Percentiles rank a stretch among this genome's conserved stretches.
Conservation (phyloP, 83 land plant species). For the Picea mariana region DNA sequence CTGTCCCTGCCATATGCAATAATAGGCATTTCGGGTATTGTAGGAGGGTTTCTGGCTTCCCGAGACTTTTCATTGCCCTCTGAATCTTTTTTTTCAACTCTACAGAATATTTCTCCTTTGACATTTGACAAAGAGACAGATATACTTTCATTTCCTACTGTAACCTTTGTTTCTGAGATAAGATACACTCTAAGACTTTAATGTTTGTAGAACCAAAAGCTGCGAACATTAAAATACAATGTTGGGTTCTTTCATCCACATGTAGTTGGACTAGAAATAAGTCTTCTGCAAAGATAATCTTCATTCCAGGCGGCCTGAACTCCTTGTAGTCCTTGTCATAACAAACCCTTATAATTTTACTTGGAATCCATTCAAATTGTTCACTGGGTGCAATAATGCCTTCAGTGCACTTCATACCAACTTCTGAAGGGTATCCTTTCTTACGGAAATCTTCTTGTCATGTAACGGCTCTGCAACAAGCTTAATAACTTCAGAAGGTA, state of each 20-base stretch:
- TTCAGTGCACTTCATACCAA: slow-evolving; percentile 45
- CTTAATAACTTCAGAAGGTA: slow-evolving; percentile 36
- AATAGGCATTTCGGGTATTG: too few relatives aligned
- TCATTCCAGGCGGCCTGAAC: slow-evolving; percentile 70
- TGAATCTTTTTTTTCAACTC: too few relatives aligned
- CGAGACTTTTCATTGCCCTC: too few relatives aligned
- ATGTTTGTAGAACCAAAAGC: slow-evolving; percentile 46
- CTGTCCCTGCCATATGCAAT: too few relatives aligned
- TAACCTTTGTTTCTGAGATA: slow-evolving; percentile 71
- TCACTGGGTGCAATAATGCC: slow-evolving; percentile 26
- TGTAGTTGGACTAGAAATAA: slow-evolving; percentile 60
- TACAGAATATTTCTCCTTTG: too few relatives aligned
- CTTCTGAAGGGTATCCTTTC: slow-evolving; percentile 55
- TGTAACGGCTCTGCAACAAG: slow-evolving; percentile 60
- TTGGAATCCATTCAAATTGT: slow-evolving; percentile 70
- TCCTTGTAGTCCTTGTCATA: slow-evolving; percentile 67
- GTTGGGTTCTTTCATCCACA: slow-evolving; percentile 54
- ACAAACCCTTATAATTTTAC: slow-evolving; percentile 58
- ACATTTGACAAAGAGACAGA: slow-evolving; percentile 46
- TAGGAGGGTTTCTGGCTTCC: too few relatives aligned
- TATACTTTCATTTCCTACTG: slow-evolving; percentile 60
- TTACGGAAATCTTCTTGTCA: slow-evolving; percentile 53
- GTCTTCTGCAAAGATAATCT: slow-evolving; percentile 59
- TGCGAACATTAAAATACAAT: slow-evolving; percentile 68
- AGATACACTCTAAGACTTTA: slow-evolving; percentile 56